Evolutionary conservation across 2,329 filamentous ascomycete species (phyloP).

Genomic region (Exophiala sp.): DNA sequence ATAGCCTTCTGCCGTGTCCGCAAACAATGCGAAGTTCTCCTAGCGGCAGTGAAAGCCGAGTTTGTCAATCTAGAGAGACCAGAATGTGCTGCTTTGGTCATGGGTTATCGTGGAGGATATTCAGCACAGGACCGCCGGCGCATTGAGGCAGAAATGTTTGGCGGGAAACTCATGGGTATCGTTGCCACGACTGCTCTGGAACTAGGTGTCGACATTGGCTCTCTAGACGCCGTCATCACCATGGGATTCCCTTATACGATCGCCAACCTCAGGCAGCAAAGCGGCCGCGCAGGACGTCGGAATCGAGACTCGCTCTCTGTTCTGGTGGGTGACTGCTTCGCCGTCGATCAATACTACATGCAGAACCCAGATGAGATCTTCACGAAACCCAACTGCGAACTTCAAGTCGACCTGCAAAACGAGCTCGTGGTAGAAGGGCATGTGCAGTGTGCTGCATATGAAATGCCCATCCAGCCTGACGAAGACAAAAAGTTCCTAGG

Average conservation of each 20-base stretch:
- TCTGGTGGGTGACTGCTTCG: constrained; percentile 79
- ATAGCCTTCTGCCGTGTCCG: constrained; percentile 89
- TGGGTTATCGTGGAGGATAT: constrained; percentile 94
- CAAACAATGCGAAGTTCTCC: constrained; percentile 78
- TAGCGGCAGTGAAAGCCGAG: constrained; percentile 73
- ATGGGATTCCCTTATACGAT: constrained; percentile 95
- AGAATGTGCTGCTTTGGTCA: constrained; percentile 73
- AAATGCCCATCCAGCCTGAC: constrained; percentile 80
- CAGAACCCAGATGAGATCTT: constrained; percentile 87
- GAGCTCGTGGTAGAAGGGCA: constrained; percentile 89
- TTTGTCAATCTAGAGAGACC: constrained; percentile 64
- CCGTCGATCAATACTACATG: constrained; percentile 96
- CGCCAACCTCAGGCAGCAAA: constrained; percentile 89
- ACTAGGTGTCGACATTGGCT: constrained; percentile 90
- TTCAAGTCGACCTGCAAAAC: constrained; percentile 88
- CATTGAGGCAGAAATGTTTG: constrained; percentile 96
- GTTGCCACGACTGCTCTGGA: constrained; percentile 91
- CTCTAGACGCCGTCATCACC: constrained; percentile 85
- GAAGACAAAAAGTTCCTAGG: constrained; percentile 77
- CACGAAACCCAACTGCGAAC: constrained; percentile 78
- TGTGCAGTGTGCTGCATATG: constrained; percentile 88
- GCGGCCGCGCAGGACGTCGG: constrained; percentile 80
- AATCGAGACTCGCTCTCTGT: constrained; percentile 92
- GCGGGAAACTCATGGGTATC: constrained; percentile 86
- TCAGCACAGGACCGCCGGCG: constrained; percentile 80